These are phyloP conservation scores for Coemansia sp. DNA, from an alignment of 192 early-diverging fungal species.

Conservation along the genomic window DNA sequence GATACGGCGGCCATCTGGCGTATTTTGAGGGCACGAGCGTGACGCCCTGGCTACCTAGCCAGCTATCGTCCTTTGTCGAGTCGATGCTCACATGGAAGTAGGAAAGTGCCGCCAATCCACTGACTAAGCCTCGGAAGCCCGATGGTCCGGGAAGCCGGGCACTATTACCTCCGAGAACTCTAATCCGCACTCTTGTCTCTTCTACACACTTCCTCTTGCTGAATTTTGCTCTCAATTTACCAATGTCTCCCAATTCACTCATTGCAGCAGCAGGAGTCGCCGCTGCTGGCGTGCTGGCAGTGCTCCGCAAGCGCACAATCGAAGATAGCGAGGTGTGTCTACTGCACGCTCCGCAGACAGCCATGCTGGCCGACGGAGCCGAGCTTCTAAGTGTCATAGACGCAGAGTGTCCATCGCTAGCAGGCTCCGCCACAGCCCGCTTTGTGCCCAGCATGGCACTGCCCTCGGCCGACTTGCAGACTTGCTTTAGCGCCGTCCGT, in stretches of 20 bases:
- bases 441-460: slow-evolving; percentile 75
- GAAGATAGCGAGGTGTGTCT: slow-evolving; percentile 42
- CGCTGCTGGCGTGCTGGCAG: slow-evolving; percentile 18
- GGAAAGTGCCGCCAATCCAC: not conserved
- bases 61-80: slow-evolving; percentile 57
- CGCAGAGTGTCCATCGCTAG: slow-evolving; percentile 57
- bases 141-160: not conserved
- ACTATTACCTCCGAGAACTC: not conserved
- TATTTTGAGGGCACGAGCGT: slow-evolving; percentile 57
- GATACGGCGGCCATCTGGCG: slow-evolving; percentile 86
- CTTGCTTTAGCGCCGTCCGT: slow-evolving; percentile 49
- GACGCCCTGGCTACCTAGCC: slow-evolving; percentile 60
- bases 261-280: slow-evolving; percentile 16
- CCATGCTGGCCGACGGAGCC: slow-evolving; percentile 8
- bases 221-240: not conserved
- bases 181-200: not conserved
- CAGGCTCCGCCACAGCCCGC: slow-evolving; percentile 35
- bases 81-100: slow-evolving; percentile 42
- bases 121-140: not conserved
- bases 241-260: slow-evolving; percentile 30
- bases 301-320: slow-evolving; percentile 31
- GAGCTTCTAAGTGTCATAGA: slow-evolving; percentile 32
- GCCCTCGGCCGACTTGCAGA: slow-evolving; percentile 76
- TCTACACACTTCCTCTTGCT: not conserved
- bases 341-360: slow-evolving; percentile 38